phyloP scores from a whole-genome alignment of 2,329 filamentous ascomycete genomes.

The Alternaria ventricosa region DNA sequence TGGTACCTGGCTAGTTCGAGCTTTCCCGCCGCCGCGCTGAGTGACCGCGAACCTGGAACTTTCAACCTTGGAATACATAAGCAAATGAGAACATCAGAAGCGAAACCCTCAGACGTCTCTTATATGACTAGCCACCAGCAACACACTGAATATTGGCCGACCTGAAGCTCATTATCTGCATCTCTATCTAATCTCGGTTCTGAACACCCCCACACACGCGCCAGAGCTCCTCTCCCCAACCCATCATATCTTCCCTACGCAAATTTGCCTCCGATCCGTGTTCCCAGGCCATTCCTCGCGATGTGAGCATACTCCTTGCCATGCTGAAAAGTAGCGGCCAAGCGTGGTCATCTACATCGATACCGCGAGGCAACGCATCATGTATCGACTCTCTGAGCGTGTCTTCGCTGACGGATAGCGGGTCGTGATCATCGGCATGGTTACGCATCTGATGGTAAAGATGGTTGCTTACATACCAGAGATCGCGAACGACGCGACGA shows the following conservation, averaged over 20 bases:
- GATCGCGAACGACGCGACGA: neutral
- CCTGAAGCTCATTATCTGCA: neutral
- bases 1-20: neutral
- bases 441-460: neutral
- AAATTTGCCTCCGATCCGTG: neutral
- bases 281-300: neutral
- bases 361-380: conserved; percentile 2
- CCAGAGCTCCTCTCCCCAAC: neutral
- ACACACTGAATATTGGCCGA: neutral
- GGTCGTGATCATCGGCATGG: neutral
- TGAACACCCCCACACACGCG: neutral
- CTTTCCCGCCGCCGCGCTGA: neutral
- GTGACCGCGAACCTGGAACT: neutral
- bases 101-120: neutral
- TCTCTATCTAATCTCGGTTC: neutral
- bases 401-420: neutral
- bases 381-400: neutral
- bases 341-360: neutral
- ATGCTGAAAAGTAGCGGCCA: conserved; percentile 1
- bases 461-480: conserved; percentile 3
- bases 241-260: neutral
- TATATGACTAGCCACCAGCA: neutral
- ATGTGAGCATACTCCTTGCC: neutral
- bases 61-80: neutral
- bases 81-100: neutral